A percentile compares a stretch with the other conserved stretches of the same genome.
These are phyloP conservation scores for Mucor sp. DNA, from an alignment of 371 early-diverging fungal species.

Conservation along the genomic window DNA sequence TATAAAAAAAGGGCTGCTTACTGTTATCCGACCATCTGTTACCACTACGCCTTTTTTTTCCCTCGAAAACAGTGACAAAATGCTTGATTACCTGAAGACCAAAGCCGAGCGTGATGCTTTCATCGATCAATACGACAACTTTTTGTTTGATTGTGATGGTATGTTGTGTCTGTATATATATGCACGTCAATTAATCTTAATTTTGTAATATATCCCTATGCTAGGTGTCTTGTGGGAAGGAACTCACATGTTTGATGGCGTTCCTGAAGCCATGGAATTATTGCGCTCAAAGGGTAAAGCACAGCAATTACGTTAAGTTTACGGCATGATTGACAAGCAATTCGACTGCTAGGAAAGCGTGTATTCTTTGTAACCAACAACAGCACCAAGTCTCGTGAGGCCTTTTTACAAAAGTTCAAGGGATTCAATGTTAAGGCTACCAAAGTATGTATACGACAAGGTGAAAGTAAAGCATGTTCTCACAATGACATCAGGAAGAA, in stretches of 20 bases:
- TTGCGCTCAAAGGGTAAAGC: constrained; percentile 71
- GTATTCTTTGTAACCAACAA: constrained; percentile 97
- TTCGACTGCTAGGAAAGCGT: constrained; percentile 67
- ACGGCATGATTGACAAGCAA: neutral
- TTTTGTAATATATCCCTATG: neutral
- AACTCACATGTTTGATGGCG: constrained; percentile 64
- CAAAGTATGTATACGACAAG: constrained; percentile 41
- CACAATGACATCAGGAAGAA: constrained; percentile 63
- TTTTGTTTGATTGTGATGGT: constrained; percentile 97
- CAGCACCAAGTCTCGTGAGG: constrained; percentile 83
- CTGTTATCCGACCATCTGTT: neutral
- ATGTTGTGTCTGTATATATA: constrained; percentile 9
- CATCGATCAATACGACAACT: constrained; percentile 82
- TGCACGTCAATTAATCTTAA: neutral
- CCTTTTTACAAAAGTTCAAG: constrained; percentile 82
- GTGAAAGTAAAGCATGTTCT: neutral
- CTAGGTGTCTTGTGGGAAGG: constrained; percentile 95
- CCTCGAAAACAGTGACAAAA: constrained; percentile 1
- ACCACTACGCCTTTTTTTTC: neutral
- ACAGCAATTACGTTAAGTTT: neutral
- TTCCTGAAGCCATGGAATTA: constrained; percentile 68
- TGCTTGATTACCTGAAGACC: constrained; percentile 33
- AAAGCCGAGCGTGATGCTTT: constrained; percentile 30
- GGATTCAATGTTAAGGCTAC: constrained; percentile 75
- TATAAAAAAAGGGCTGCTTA: neutral